Evolutionary conservation across 176 grass and related monocot species (phyloP), one percentile per base, ranked within the genome.

Genomic region (Hyparrhenia diplandra): DNA sequence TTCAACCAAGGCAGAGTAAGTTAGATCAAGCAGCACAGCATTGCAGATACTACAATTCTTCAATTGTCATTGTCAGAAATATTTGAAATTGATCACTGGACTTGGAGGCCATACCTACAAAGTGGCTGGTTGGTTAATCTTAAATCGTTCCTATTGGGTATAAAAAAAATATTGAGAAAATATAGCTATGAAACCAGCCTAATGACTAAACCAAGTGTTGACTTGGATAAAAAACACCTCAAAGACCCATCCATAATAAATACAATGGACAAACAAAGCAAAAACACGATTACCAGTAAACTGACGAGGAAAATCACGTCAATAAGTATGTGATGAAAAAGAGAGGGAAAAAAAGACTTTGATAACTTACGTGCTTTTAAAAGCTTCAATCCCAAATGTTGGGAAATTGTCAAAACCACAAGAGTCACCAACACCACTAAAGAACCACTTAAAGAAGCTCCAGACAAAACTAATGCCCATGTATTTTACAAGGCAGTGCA

Each of bases 371-470:
- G 81, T 84, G 12, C 74, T 67, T 30, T 69, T 61, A 62, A 80
- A 88, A 74, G 81, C 86, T 80, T 37, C 60, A 79, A 79, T 11
- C 27, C 86, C 86, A 75, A 88, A 88, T 84, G 61, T 80, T 61
- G 75, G 81, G 52, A 88, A 84, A 80, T 84, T 84, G 75, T 84
- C 81, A 10, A 88, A 88, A 68, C 86, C 86, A 68, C 81, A 84
- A 41, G 86, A 84, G 49, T 88, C 81, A 75, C 81, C 86, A 62
- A 75, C 69, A 20, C 86, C 86, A 80, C 86, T 84, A 49, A 84
- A 88, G 69, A 88, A 88, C 86, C 86, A 88, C 14, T 88, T 84
- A 84, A 88, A 88, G 60, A 74, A 88, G 37, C 86, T 80, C 86
- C 86, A 88, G 29, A 5, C 61, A 84, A 88, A 80, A 88, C 86